Evolutionary conservation across 306 rosid genomes (phyloP).

Genomic region (Crataegus laevigata): DNA sequence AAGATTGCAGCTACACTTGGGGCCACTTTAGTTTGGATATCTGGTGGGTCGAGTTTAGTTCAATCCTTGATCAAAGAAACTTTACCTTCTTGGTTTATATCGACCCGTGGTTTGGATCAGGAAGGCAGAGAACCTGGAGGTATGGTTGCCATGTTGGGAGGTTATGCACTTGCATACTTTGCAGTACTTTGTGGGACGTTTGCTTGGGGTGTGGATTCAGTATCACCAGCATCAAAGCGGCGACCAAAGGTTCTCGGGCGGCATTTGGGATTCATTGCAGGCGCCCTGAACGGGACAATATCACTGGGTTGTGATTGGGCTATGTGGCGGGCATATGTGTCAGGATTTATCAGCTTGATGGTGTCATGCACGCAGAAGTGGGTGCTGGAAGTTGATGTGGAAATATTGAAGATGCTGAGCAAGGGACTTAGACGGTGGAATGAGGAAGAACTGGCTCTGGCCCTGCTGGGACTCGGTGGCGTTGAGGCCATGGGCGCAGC

Average conservation of each 20-base stretch:
- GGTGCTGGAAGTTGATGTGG: slow-evolving; percentile 50
- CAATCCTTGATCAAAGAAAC: slow-evolving; percentile 66
- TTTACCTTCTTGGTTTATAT: slow-evolving; percentile 76
- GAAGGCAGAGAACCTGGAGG: slow-evolving; percentile 54
- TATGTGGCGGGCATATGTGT: slow-evolving; percentile 66
- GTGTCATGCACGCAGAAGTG: slow-evolving; percentile 57
- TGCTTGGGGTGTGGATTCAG: slow-evolving; percentile 71
- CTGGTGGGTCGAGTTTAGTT: slow-evolving; percentile 69
- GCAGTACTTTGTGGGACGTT: slow-evolving; percentile 62
- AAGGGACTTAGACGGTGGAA: slow-evolving; percentile 52
- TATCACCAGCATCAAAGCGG: slow-evolving; percentile 35
- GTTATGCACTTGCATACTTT: slow-evolving; percentile 74
- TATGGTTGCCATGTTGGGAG: slow-evolving; percentile 60
- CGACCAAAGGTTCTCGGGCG: slow-evolving; percentile 45
- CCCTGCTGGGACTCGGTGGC: slow-evolving; percentile 71
- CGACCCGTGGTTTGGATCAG: slow-evolving; percentile 33
- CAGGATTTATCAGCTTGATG: slow-evolving; percentile 66
- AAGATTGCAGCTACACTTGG: slow-evolving; percentile 83
- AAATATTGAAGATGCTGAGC: slow-evolving; percentile 65
- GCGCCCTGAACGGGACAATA: slow-evolving; percentile 45
- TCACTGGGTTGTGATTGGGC: slow-evolving; percentile 54
- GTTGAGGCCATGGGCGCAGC: slow-evolving; percentile 72
- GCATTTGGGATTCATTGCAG: slow-evolving; percentile 69
- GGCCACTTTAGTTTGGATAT: slow-evolving; percentile 77
- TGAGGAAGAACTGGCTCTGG: slow-evolving; percentile 71